A percentile compares a stretch with the other conserved stretches of the same genome.
Evolutionary conservation across 306 rosid genomes (phyloP).

Genomic region (Morella rubra): DNA sequence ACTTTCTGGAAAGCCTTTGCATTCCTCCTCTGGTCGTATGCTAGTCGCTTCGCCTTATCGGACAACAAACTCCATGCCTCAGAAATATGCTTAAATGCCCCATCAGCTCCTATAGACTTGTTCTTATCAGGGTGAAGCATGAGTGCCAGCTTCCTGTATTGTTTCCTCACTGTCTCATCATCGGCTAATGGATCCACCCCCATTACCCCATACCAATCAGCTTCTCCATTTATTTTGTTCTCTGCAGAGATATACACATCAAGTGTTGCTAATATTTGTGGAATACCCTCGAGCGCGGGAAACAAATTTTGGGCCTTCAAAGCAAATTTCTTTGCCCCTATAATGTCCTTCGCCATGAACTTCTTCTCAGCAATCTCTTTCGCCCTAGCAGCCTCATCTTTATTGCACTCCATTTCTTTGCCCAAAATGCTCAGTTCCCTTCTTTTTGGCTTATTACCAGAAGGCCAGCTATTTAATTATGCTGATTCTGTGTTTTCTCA

Average conservation of each 20-base stretch:
- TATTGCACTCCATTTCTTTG: constrained; percentile 82
- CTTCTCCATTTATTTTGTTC: constrained; percentile 64
- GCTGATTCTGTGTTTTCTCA: not conserved
- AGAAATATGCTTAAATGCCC: constrained; percentile 85
- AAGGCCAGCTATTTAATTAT: not conserved
- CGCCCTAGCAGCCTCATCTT: constrained; percentile 86
- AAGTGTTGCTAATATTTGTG: constrained; percentile 77
- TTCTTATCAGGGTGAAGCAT: constrained; percentile 95
- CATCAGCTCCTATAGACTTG: constrained; percentile 82
- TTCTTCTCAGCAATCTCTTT: constrained; percentile 83
- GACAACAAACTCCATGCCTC: constrained; percentile 92
- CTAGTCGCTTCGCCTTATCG: constrained; percentile 55
- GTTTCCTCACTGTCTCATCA: constrained; percentile 68
- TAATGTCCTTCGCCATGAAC: constrained; percentile 59
- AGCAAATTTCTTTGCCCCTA: constrained; percentile 83
- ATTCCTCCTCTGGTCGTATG: constrained; percentile 61
- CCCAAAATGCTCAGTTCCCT: constrained; percentile 18
- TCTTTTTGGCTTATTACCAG: constrained; percentile 18
- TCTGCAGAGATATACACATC: constrained; percentile 77
- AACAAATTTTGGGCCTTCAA: constrained; percentile 73
- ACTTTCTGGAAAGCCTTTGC: constrained; percentile 40
- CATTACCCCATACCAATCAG: constrained; percentile 91
- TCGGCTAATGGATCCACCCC: constrained; percentile 65
- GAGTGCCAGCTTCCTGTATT: constrained; percentile 85
- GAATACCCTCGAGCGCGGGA: constrained; percentile 78